Evolutionary conservation across 2,329 filamentous ascomycete species (phyloP), one percentile per base, ranked within the genome.

Genomic region (Hymenoscyphus linearis): DNA sequence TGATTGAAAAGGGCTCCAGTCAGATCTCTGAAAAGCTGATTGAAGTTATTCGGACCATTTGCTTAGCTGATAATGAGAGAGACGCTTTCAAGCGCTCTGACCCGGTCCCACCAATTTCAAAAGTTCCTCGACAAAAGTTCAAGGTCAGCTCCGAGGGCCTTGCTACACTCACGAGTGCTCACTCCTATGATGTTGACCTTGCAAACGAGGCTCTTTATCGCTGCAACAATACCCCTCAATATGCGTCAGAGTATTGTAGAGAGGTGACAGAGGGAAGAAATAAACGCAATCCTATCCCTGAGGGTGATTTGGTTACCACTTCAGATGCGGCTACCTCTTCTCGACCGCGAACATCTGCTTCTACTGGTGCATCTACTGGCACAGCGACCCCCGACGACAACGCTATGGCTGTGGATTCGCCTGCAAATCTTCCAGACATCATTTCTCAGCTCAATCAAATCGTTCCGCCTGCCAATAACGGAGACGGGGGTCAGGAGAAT

Each of bases 201-300:
- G 88, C 83, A 6, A 81, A 83, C 35, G 93, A 98, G 74, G 92
- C 90, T 34, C 77, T 95, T 0, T 97, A 91, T 73, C 86, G 93
- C 59, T 90, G 90, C 69, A 89, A 91, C 69, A 90, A 91, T 60
- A 82, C 82, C 58, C 69, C 75, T 4, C 73, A 77, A 2, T 76
- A 79, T 27, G 86, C 91, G 6, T 78, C 80, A 36, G 89, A 95
- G 60, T 98, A 98, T 72, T 95, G 90, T 71, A 79, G 78, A 60
- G 84, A 86, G 14, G 84, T 89, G 62, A 77, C 74, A 54, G 78
- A 80, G 60, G 80, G 85, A 52, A 74, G 82, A 58, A 80, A 82
- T 58, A 84, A 87, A 26, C 82, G 88, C 47, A 85, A 90, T 65
- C 87, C 88, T 2, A 84, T 93, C 13, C 88, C 88, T 0, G 71